A percentile compares a stretch with the other conserved stretches of the same genome.
Evolutionary conservation across 371 early-diverging fungal genomes (phyloP).

Genomic region (Polyrhizophydium stewartii): DNA sequence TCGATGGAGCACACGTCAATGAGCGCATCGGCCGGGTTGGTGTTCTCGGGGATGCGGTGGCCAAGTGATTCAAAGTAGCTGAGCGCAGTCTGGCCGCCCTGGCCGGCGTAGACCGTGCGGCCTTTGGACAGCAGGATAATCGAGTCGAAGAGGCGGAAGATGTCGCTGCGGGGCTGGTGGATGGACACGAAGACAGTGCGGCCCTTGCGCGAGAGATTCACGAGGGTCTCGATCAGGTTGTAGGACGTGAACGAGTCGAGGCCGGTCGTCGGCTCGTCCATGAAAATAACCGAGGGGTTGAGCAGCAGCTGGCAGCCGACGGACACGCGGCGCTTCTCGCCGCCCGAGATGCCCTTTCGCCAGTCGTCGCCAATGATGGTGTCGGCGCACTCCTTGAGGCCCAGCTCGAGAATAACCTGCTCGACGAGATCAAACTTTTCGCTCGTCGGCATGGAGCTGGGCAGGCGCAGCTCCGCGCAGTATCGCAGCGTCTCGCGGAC

Average conservation of each 20-base stretch:
- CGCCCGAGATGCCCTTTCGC: constrained; percentile 68
- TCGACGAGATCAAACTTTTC: constrained; percentile 52
- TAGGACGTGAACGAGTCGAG: constrained; percentile 74
- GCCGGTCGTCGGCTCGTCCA: constrained; percentile 92
- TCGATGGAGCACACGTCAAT: constrained; percentile 60
- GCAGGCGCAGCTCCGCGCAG: constrained; percentile 73
- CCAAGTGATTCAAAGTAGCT: not conserved
- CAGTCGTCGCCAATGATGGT: constrained; percentile 83
- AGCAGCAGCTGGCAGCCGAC: constrained; percentile 75
- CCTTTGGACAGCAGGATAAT: constrained; percentile 48
- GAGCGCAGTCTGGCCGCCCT: constrained; percentile 1
- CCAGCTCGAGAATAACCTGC: constrained; percentile 72
- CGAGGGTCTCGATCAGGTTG: constrained; percentile 54
- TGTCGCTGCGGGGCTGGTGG: constrained; percentile 56
- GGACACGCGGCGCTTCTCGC: constrained; percentile 40
- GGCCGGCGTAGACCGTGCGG: constrained; percentile 51
- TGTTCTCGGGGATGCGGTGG: constrained; percentile 68
- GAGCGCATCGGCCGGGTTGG: constrained; percentile 89
- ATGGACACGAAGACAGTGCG: constrained; percentile 64
- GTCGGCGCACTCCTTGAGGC: constrained; percentile 72
- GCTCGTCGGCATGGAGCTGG: constrained; percentile 45
- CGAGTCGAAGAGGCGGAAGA: constrained; percentile 49
- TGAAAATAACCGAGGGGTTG: constrained; percentile 81
- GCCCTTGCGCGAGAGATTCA: constrained; percentile 52
- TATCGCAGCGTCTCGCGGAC: constrained; percentile 66